These are phyloP conservation scores for Prototheca cutis DNA, from an alignment of 163 green algal genomes.

Conservation along the genomic window DNA sequence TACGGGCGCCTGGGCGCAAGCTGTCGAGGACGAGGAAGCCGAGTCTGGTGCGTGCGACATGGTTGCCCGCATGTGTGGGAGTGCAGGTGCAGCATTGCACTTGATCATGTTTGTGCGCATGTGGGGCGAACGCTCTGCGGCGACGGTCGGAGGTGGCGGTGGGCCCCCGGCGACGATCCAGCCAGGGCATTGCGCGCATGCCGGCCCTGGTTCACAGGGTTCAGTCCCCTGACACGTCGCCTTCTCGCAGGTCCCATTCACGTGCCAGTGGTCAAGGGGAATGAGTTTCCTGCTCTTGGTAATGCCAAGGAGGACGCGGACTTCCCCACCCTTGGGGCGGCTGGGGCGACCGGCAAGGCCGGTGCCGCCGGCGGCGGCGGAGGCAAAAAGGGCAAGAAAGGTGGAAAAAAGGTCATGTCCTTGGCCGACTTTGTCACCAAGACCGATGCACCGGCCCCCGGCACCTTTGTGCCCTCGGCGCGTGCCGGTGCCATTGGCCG, in stretches of 20 bases:
- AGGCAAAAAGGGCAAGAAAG: slow-evolving; percentile 34
- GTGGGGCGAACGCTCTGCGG: neutral
- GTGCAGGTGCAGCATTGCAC: too few relatives aligned
- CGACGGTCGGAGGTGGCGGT: too few relatives aligned
- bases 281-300: slow-evolving; percentile 14
- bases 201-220: too few relatives aligned
- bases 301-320: slow-evolving; percentile 9
- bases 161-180: too few relatives aligned
- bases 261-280: slow-evolving; percentile 4
- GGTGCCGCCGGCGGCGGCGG: too few relatives aligned
- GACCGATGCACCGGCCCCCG: slow-evolving; percentile 5
- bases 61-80: too few relatives aligned
- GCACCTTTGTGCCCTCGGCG: neutral
- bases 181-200: too few relatives aligned
- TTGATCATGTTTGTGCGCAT: neutral
- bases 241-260: slow-evolving; percentile 6
- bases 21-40: slow-evolving; percentile 32
- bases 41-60: too few relatives aligned
- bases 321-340: slow-evolving; percentile 17
- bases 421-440: slow-evolving; percentile 40
- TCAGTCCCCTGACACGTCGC: too few relatives aligned
- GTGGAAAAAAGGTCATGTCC: slow-evolving; percentile 46
- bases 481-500: slow-evolving; percentile 1
- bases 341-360: slow-evolving; percentile 14
- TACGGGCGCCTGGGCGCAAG: slow-evolving; percentile 21